Evolutionary conservation across 495 filamentous ascomycete genomes (phyloP), one percentile per base, ranked within the genome.

Genomic region (Aspergillus nanangensis): DNA sequence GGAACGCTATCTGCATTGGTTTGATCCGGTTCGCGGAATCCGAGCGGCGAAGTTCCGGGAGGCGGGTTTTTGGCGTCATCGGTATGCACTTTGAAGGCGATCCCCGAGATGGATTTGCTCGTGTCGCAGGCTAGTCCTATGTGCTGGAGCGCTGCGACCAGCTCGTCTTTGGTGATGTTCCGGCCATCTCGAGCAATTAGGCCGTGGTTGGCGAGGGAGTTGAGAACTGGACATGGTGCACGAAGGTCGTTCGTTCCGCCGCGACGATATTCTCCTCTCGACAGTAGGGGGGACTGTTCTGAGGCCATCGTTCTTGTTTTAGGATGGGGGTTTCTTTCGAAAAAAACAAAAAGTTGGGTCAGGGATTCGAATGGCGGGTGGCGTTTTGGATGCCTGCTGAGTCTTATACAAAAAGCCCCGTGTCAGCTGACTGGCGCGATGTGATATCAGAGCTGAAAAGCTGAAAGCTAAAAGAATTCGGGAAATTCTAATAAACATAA

Each of bases 191-290:
- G 48, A 7, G 52, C 20, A 37, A 54, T 49, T 19, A 42, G 32
- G 24, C 43, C 42, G 21, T 50, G 46, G 46, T 54, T 54, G 32
- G 52, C 52, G 29, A 55, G 52, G 15, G 34, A 24, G 48, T 55
- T 55, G 29, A 55, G 38, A 8, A 51, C 44, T 0, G 52, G 52
- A 17, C 52, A 55, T 13, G 52, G 52, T 8, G 40, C 29, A 11
- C 52, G 52, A 1, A 44, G 31, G 40, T 51, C 52, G 19, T 22
- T 34, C 4, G 42, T 11, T 5, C 19, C 15, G 5, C 27, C 46
- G 18, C 27, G 43, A 3, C 33, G 43, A 32, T 47, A 50, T 27
- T 47, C 33, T 24, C 46, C 22, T 25, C 37, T 7, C n/a, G n/a
- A n/a, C n/a, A n/a, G n/a, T n/a, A 13, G 39, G 15, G 18, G 32